Conservation (phyloP, 768 basidiomycete species). For the Mycena amicta region DNA sequence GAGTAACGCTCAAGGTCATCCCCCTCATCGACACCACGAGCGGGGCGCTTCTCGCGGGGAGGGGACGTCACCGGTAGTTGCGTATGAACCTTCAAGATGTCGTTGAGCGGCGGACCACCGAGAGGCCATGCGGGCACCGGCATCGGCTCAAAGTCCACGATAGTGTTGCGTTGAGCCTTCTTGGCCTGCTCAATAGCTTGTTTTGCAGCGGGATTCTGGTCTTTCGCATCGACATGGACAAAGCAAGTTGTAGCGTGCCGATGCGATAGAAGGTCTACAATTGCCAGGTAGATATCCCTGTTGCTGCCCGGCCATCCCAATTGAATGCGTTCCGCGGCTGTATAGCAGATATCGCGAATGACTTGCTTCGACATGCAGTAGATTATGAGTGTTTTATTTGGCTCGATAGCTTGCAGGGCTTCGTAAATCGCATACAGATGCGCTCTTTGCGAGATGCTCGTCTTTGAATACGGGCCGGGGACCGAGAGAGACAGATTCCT, state of each 20-base stretch:
- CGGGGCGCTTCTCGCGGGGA: no score
- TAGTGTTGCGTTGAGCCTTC: no score
- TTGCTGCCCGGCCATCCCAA: not conserved
- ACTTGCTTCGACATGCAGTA: conserved; percentile 1
- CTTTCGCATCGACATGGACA: not conserved
- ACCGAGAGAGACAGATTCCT: not conserved
- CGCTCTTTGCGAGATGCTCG: not conserved
- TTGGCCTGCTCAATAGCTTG: no score
- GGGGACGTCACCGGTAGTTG: no score
- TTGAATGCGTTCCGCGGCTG: not conserved
- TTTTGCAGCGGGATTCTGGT: not conserved
- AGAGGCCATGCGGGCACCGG: no score
- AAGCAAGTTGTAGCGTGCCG: not conserved
- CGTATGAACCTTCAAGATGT: no score
- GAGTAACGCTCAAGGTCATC: not conserved
- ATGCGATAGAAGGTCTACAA: not conserved
- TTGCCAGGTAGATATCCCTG: not conserved
- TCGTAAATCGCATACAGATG: not conserved
- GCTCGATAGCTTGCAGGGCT: not conserved
- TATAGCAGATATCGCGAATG: not conserved
- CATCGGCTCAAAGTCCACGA: no score
- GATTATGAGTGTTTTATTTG: not conserved
- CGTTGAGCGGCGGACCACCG: no score
- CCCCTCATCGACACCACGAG: no score
- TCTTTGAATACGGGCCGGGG: not conserved